Conservation (phyloP, 2,329 filamentous ascomycete species). For the Didymella exigua region DNA sequence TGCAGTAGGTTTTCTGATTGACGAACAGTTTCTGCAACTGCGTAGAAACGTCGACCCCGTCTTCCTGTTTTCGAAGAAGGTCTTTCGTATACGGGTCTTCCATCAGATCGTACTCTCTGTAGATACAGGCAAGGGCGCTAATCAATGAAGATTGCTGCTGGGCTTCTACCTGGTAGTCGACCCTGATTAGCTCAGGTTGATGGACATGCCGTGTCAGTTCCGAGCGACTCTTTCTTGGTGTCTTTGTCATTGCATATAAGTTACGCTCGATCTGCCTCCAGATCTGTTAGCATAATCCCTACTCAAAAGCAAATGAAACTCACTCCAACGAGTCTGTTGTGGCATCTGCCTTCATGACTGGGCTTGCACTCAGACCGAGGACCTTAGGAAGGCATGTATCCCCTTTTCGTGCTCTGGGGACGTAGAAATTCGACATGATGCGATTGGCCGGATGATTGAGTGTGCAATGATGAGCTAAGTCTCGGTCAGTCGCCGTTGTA, state of each 20-base stretch:
- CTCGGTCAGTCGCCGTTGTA: slow-evolving; percentile 6
- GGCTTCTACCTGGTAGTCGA: slow-evolving; percentile 39
- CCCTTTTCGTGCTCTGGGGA: slow-evolving; percentile 49
- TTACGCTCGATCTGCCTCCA: slow-evolving; percentile 66
- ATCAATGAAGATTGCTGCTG: slow-evolving; percentile 20
- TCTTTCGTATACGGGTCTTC: slow-evolving; percentile 50
- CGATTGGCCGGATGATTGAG: slow-evolving; percentile 67
- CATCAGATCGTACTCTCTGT: slow-evolving; percentile 40
- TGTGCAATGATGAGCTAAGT: slow-evolving; percentile 74
- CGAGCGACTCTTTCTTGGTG: slow-evolving; percentile 70
- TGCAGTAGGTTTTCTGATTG: slow-evolving; percentile 48
- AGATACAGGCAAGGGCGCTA: slow-evolving; percentile 24
- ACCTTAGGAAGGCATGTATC: slow-evolving; percentile 63
- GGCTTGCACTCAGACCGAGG: slow-evolving; percentile 81
- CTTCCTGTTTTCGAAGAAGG: slow-evolving; percentile 31
- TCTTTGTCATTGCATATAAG: slow-evolving; percentile 70
- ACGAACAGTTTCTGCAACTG: slow-evolving; percentile 35
- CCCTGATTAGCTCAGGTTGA: slow-evolving; percentile 61
- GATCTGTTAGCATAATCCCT: slow-evolving; percentile 18
- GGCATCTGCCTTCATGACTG: slow-evolving; percentile 66
- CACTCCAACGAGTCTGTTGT: slow-evolving; percentile 58
- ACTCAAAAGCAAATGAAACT: background rate
- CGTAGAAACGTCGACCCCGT: slow-evolving; percentile 29
- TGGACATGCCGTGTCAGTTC: slow-evolving; percentile 74
- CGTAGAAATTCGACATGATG: slow-evolving; percentile 77